A percentile compares a stretch with the other conserved stretches of the same genome.
These are phyloP conservation scores for Cutaneotrichosporon sp. DNA, from an alignment of 1,284 basidiomycete genomes.

Conservation along the genomic window DNA sequence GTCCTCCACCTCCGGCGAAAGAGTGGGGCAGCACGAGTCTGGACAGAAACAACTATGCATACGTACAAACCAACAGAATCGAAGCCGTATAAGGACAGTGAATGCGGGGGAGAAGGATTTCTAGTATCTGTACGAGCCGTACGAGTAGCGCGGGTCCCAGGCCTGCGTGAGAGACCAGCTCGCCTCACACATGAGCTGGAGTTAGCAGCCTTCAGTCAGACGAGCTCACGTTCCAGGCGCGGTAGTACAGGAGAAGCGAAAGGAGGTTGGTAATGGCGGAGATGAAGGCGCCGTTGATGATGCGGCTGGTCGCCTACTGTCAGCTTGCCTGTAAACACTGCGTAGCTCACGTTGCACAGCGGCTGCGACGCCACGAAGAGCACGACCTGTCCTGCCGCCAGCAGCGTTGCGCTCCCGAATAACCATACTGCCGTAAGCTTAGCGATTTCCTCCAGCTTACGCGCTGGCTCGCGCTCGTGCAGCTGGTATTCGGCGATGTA, in stretches of 20 bases:
- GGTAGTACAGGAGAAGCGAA: slow-evolving; percentile 66
- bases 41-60: too few species aligned
- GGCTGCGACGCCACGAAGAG: slow-evolving; percentile 74
- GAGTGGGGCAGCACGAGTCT: not conserved
- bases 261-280: slow-evolving; percentile 66
- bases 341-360: slow-evolving; percentile 66
- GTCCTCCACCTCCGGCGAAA: too few species aligned
- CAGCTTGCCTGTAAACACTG: not conserved
- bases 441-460: not conserved
- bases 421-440: slow-evolving; percentile 10
- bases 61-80: too few species aligned
- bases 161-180: slow-evolving; percentile 28
- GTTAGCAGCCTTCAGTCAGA: not conserved
- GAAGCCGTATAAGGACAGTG: not conserved
- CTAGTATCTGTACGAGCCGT: slow-evolving; percentile 22
- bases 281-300: slow-evolving; percentile 77
- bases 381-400: slow-evolving; percentile 71
- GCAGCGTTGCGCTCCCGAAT: slow-evolving; percentile 59
- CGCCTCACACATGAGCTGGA: slow-evolving; percentile 44
- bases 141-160: not conserved
- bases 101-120: too few species aligned
- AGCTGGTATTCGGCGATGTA: slow-evolving; percentile 71
- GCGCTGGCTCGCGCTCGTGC: slow-evolving; percentile 68
- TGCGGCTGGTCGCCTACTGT: slow-evolving; percentile 62
- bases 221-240: slow-evolving; percentile 72